These are phyloP conservation scores for Oryza glumipatula DNA, from an alignment of 176 grass and related monocot species.

Conservation along the genomic window DNA sequence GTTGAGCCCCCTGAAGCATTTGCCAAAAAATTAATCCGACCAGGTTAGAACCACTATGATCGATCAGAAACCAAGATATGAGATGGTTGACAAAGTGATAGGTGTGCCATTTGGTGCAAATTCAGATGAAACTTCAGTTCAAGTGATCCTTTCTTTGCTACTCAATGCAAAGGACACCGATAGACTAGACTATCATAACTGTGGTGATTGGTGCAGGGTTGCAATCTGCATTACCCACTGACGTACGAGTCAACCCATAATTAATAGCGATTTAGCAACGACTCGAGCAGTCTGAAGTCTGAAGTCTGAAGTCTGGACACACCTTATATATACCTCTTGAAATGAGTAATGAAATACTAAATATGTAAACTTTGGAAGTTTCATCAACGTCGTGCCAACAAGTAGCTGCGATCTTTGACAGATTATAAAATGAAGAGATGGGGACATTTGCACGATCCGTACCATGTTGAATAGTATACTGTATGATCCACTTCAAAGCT, in stretches of 20 bases:
- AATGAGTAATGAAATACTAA: not conserved
- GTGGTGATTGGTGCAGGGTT: not conserved
- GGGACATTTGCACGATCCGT: not conserved
- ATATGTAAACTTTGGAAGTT: slow-evolving; percentile 16
- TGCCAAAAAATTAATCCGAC: not conserved
- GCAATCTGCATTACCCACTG: not conserved
- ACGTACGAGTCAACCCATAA: not conserved
- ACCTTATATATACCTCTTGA: slow-evolving; percentile 5
- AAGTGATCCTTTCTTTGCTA: not conserved
- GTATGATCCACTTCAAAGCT: slow-evolving; percentile 5
- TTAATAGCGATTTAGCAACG: not conserved
- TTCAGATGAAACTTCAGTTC: slow-evolving; percentile 1
- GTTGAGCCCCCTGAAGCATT: slow-evolving; percentile 59
- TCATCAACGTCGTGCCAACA: not conserved
- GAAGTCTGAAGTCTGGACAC: not conserved
- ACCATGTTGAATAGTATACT: not conserved
- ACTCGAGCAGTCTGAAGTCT: not conserved
- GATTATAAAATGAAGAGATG: slow-evolving; percentile 4
- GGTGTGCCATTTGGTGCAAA: not conserved
- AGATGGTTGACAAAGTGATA: not conserved
- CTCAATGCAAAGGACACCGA: not conserved
- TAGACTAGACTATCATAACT: not conserved
- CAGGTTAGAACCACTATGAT: not conserved
- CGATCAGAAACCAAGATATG: not conserved
- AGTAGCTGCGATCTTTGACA: not conserved